Evolutionary conservation across 2,329 filamentous ascomycete species (phyloP).

Genomic region (Aspergillus calidoustus): DNA sequence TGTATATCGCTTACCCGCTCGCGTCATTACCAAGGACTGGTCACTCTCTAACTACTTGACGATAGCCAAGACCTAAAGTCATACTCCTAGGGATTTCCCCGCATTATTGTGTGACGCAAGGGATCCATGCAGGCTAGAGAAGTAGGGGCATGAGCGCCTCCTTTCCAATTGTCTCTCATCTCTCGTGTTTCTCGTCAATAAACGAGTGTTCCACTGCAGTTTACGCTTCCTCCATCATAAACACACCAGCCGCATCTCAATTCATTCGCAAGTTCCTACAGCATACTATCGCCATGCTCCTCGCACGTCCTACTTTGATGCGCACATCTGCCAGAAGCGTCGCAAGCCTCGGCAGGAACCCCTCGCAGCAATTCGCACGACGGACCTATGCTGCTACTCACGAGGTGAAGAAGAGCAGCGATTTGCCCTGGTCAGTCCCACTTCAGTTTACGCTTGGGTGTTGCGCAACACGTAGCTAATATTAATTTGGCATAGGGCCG

Average conservation of each 20-base stretch:
- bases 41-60: not conserved
- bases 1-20: too few species aligned
- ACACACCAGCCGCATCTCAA: not conserved
- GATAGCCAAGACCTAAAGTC: not conserved
- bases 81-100: not conserved
- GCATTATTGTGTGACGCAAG: not conserved
- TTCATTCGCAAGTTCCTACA: not conserved
- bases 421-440: constrained; percentile 55
- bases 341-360: constrained; percentile 29
- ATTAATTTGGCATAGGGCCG: not conserved
- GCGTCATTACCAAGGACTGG: too few species aligned
- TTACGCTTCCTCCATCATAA: not conserved
- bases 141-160: not conserved
- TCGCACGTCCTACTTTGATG: constrained; percentile 36
- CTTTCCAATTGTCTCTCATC: not conserved
- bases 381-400: constrained; percentile 52
- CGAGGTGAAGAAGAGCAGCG: constrained; percentile 46
- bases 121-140: not conserved
- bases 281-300: constrained; percentile 34
- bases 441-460: not conserved
- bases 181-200: not conserved
- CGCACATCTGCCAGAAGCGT: constrained; percentile 28
- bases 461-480: not conserved
- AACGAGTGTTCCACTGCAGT: not conserved
- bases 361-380: constrained; percentile 47